Percentiles rank a stretch among this genome's conserved stretches.
These are phyloP conservation scores for Scenedesmus sp. DNA, from an alignment of 163 green algal species.

Conservation along the genomic window DNA sequence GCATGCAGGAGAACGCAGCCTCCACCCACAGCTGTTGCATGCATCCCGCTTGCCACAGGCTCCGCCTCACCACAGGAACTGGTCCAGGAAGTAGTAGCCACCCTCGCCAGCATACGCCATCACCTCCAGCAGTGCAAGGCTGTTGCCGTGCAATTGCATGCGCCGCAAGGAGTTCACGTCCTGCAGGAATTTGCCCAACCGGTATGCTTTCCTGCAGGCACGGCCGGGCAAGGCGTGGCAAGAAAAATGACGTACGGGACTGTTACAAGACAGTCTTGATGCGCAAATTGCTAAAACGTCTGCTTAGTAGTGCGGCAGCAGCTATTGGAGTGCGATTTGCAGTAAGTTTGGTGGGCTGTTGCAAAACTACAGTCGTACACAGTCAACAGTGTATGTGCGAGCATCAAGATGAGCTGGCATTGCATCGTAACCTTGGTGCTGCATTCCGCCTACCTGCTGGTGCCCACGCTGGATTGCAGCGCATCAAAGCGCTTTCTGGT, in stretches of 20 bases:
- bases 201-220: slow-evolving; percentile 82
- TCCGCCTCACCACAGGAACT: slow-evolving; percentile 78
- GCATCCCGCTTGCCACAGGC: background rate
- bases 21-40: background rate
- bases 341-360: background rate
- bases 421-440: background rate
- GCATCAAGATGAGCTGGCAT: background rate
- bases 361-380: background rate
- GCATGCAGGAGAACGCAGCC: background rate
- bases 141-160: slow-evolving; percentile 19
- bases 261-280: no score
- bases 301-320: background rate
- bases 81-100: slow-evolving; percentile 90
- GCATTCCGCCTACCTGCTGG: slow-evolving; percentile 64
- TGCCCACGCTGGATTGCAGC: slow-evolving; percentile 81
- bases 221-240: background rate
- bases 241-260: background rate
- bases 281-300: no score
- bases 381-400: background rate
- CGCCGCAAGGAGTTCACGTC: slow-evolving; percentile 81
- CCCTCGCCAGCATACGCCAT: slow-evolving; percentile 78
- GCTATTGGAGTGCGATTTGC: background rate
- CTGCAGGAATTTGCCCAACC: slow-evolving; percentile 89
- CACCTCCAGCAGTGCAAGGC: slow-evolving; percentile 70
- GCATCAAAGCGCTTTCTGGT: slow-evolving; percentile 57